Evolutionary conservation across 257 asterid genomes (phyloP), one percentile per base, ranked within the genome.

Genomic region (Eustoma russellianum): DNA sequence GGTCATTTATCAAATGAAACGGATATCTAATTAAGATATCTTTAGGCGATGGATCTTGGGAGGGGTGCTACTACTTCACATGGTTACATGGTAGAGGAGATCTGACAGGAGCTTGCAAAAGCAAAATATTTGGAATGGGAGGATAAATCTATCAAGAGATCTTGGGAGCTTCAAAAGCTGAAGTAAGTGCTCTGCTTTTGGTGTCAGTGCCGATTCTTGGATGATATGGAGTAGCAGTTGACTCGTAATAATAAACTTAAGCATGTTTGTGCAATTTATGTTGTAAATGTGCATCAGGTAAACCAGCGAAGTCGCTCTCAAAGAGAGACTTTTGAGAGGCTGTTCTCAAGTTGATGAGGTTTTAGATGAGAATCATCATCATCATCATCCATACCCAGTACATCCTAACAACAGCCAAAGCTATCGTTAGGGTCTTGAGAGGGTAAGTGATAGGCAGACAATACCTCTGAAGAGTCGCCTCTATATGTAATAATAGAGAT

Each of bases 81-180:
- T 50, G 81, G 95, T 17, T 80, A 79, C 71, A 87, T 87, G 97
- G 86, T 87, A 59, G 97, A 91, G 72, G 95, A 91, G 68, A 87
- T 87, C 46, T 91, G 97, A 95, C 88, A 66, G 70, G 97, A 81
- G 74, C 95, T 91, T 52, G 93, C 96, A 34, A 84, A 59, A 66
- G 98, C 95, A 48, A 85, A 78, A 77, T 91, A 91, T 71, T 57
- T 82, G 53, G 53, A 50, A 41, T 91, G 98, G 98, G 96, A 91
- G 63, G 61, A 77, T 59, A 83, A 79, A 66, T 82, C 95, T n/a
- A 66, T 78, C 41, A 59, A 46, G 70, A 86, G 94, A 38, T 73
- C 94, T 55, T 75, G 79, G 87, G 87, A 87, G 17, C 88, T 87
- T 70, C 79, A 75, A 50, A 84, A 50, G 48, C 71, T 91, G 61